phyloP scores from a whole-genome alignment of 257 asterid genomes.

The Fraxinus anomala region DNA sequence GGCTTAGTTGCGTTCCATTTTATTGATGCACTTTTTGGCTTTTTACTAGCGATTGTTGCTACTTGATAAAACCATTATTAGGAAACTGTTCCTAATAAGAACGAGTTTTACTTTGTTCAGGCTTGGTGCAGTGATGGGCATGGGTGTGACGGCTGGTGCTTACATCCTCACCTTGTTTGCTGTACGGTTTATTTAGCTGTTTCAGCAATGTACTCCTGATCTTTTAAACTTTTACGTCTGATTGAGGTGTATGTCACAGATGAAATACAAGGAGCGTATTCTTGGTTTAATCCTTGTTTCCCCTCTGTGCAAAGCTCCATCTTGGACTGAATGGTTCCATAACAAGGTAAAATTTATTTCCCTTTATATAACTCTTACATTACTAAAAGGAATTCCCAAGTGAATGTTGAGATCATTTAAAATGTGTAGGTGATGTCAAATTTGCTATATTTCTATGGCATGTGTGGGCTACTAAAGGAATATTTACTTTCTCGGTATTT shows the following conservation, averaged over 20 bases:
- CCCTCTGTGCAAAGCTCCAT: conserved; percentile 85
- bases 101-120: conserved; percentile 46
- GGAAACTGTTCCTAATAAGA: conserved; percentile 22
- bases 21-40: conserved; percentile 8
- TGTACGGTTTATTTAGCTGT: conserved; percentile 45
- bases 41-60: conserved; percentile 5
- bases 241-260: conserved; percentile 43
- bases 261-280: conserved; percentile 81
- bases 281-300: conserved; percentile 89
- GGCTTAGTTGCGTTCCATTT: neutral
- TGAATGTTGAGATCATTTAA: conserved; percentile 18
- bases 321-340: conserved; percentile 91
- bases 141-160: conserved; percentile 97
- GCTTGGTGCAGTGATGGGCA: conserved; percentile 92
- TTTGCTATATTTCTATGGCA: conserved; percentile 79
- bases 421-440: conserved; percentile 78
- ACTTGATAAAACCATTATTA: neutral
- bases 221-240: conserved; percentile 8
- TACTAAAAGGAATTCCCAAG: conserved; percentile 4
- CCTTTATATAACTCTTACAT: neutral
- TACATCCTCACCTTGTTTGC: conserved; percentile 81
- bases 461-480: conserved; percentile 80
- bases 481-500: conserved; percentile 74
- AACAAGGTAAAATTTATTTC: conserved; percentile 60
- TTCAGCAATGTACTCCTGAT: conserved; percentile 11